phyloP scores from a whole-genome alignment of 108 stramenopile species.

The Nannochloropsis gaditana region DNA sequence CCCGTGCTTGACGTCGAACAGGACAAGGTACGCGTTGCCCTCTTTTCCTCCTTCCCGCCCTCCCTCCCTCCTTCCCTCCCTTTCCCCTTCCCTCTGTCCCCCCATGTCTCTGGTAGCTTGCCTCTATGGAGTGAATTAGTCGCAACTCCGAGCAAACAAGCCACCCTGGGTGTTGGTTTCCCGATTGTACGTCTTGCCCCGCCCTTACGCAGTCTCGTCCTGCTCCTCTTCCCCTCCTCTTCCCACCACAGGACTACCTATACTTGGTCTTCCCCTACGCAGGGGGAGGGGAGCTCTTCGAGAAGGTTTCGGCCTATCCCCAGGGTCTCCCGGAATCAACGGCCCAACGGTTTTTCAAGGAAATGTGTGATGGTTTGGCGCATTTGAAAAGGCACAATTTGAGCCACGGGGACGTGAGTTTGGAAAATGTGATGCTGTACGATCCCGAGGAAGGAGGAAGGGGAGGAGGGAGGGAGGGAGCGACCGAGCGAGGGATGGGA shows the following conservation, averaged over 20 bases:
- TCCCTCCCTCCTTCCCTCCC: background rate
- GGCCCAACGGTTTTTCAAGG: background rate
- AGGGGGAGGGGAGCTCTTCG: background rate
- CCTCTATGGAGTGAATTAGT: background rate
- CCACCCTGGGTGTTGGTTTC: no score
- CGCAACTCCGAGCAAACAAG: no score
- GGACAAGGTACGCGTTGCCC: background rate
- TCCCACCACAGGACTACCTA: background rate
- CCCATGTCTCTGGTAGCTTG: background rate
- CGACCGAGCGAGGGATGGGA: background rate
- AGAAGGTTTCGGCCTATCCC: background rate
- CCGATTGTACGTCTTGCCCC: no score
- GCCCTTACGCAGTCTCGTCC: background rate
- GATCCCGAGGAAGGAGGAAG: background rate
- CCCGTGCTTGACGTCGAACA: background rate
- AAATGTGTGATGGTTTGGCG: background rate
- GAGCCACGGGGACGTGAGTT: background rate
- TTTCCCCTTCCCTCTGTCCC: background rate
- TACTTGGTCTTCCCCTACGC: background rate
- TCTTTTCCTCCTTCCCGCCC: background rate
- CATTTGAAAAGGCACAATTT: background rate
- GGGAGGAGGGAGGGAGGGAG: background rate
- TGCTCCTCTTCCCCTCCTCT: background rate
- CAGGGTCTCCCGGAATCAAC: background rate
- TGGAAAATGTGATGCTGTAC: background rate